Evolutionary conservation across 2,329 filamentous ascomycete genomes (phyloP).

Genomic region (Drechslerella coelobrocha): DNA sequence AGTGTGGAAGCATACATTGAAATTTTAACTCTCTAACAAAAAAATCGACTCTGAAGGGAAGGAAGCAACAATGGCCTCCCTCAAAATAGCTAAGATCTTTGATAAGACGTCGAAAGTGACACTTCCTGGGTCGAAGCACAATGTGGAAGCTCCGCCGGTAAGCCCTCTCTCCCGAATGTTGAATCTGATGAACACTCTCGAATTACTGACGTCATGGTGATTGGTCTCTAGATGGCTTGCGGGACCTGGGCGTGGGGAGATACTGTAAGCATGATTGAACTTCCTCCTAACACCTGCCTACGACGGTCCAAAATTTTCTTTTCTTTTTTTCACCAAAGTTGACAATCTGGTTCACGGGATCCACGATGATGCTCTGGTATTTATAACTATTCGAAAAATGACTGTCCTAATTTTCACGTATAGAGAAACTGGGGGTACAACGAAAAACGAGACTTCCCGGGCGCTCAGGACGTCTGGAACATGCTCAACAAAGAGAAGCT

Average conservation of each 20-base stretch:
- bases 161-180: neutral
- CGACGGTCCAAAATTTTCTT: no score
- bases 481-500: slow-evolving; percentile 57
- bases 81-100: slow-evolving; percentile 28
- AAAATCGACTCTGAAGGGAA: no score
- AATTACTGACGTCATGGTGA: neutral
- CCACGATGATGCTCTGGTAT: no score
- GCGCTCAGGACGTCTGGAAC: slow-evolving; percentile 58
- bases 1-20: no score
- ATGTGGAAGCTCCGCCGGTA: slow-evolving; percentile 36
- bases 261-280: slow-evolving; percentile 6
- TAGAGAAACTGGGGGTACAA: slow-evolving; percentile 32
- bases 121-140: slow-evolving; percentile 24
- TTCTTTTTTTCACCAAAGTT: no score
- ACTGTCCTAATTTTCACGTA: neutral
- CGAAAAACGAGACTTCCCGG: slow-evolving; percentile 33
- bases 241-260: slow-evolving; percentile 47
- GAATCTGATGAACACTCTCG: neutral
- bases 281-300: neutral
- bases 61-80: slow-evolving; percentile 38
- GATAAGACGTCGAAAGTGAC: slow-evolving; percentile 20
- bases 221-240: slow-evolving; percentile 23
- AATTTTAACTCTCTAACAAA: no score
- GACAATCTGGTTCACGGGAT: no score
- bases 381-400: no score